Evolutionary conservation across 192 early-diverging fungal species (phyloP), one percentile per base, ranked within the genome.

Genomic region (Backusella luteola): DNA sequence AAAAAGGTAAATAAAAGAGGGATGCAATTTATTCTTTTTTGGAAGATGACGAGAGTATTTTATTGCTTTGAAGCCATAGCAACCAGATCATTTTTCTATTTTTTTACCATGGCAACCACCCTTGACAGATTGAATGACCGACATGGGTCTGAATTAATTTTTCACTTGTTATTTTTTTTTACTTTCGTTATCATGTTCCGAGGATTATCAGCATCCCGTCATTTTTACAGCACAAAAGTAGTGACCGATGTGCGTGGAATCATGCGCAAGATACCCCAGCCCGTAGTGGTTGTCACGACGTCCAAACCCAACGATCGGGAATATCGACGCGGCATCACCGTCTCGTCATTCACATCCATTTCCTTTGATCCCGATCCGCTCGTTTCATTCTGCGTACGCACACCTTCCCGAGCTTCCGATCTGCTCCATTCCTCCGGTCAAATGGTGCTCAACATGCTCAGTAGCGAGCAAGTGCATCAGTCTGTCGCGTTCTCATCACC

Each of bases 271-370:
- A 87, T 90, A 35, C 89, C 90, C 6, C 88, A 88, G 44, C 86
- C 85, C 77, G 87, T 89, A 26, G 87, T 87, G 2, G 84, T 90
- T 6, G 87, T 91, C 1, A 87, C 89, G 0, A 88, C 87, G 0
- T 73, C 78, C 21, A 66, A 73, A 2, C 80, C 79, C 3, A 44
- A 69, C 2, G 77, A 88, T 66, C 77, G 83, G 35, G 49, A 69
- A 5, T 69, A 82, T 26, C 80, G 80, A 34, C 85, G 87, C 23
- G 91, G 91, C 9, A 91, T 88, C 66, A 93, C 91, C 9, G 87
- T 90, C 35, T 87, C 86, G 11, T 91, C 90, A 5, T 91, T 93
- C 67, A 89, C 89, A 0, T 91, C 91, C 1, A 86, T 93, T 32
- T 87, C 89, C 6, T 77, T 93, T 3, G 73, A 84, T 29, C 91